These are phyloP conservation scores for Lachancea sp. DNA, from an alignment of 805 yeast species.

Conservation along the genomic window DNA sequence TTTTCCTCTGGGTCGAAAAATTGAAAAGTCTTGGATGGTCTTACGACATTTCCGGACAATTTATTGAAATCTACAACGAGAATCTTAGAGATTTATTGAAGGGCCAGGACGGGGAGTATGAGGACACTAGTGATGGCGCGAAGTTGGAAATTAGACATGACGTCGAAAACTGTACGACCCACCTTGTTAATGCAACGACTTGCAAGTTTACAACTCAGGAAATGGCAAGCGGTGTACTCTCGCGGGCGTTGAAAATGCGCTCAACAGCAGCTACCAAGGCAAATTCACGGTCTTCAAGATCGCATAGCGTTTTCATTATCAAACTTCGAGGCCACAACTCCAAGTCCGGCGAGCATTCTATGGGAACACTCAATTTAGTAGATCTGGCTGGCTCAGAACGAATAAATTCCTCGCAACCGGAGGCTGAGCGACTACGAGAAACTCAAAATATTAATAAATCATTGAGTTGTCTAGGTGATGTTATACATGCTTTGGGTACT, in stretches of 20 bases:
- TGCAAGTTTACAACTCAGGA: slow-evolving; percentile 41
- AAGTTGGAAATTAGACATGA: slow-evolving; percentile 68
- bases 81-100: slow-evolving; percentile 61
- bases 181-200: slow-evolving; percentile 52
- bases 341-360: slow-evolving; percentile 40
- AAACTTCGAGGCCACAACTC: slow-evolving; percentile 49
- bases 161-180: slow-evolving; percentile 44
- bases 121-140: neutral
- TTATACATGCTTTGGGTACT: slow-evolving; percentile 66
- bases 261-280: slow-evolving; percentile 76
- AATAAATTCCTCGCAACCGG: slow-evolving; percentile 62
- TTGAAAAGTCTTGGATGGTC: slow-evolving; percentile 55
- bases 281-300: slow-evolving; percentile 82
- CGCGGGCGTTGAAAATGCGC: slow-evolving; percentile 53
- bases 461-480: slow-evolving; percentile 83
- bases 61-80: slow-evolving; percentile 87
- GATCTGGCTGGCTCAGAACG: slow-evolving; percentile 96
- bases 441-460: slow-evolving; percentile 88
- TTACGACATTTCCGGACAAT: slow-evolving; percentile 61
- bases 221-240: slow-evolving; percentile 46
- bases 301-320: slow-evolving; percentile 77
- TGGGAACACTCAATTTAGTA: slow-evolving; percentile 69
- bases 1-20: slow-evolving; percentile 50
- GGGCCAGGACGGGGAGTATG: slow-evolving; percentile 12
- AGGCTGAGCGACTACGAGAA: slow-evolving; percentile 76